Evolutionary conservation across 345 rosid genomes (phyloP), one percentile per base, ranked within the genome.

Genomic region (Ricinus communis): DNA sequence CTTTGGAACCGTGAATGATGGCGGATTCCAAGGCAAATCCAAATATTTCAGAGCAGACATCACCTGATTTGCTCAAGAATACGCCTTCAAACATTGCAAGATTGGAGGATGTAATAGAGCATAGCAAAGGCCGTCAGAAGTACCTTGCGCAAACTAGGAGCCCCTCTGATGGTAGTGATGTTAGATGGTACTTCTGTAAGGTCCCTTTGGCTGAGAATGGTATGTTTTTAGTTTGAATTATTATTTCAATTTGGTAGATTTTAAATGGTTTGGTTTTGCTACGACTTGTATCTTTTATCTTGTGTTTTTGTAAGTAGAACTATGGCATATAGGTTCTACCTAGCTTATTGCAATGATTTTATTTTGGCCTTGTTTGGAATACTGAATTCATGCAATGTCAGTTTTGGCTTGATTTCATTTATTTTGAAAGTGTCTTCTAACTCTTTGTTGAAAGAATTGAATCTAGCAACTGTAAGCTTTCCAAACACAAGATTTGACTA

Each of bases 181-280:
- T 89, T 62, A 87, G 98, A 8, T 95, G 99, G 99, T 95, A 92
- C 80, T 95, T 88, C 54, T 92, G 90, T 65, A 86, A 90, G 80
- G 86, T 86, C 68, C 94, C 97, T 74, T 81, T 95, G 74, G 87
- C 87, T 69, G 89, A 80, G 28, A 79, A 85, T 28, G 99, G 99
- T 96, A 56, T 43, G 47, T 43, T 43, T 43, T 43, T 12, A 70
- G 89, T 55, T 22, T 41, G 41, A 56, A 15, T n/a, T 19, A 24
- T 27, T 43, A 1, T 19, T 27, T 57, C 33, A 9, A 7, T n/a
- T 56, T 27, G n/a, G n/a, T n/a, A n/a, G n/a, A n/a, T n/a, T n/a
- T n/a, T n/a, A n/a, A n/a, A n/a, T n/a, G n/a, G n/a, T n/a, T n/a
- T n/a, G n/a, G n/a, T n/a, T n/a, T n/a, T n/a, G n/a, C n/a, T n/a